These are phyloP conservation scores for Mycosphaerella sp. DNA, from an alignment of 2,329 filamentous ascomycete genomes.

Conservation along the genomic window DNA sequence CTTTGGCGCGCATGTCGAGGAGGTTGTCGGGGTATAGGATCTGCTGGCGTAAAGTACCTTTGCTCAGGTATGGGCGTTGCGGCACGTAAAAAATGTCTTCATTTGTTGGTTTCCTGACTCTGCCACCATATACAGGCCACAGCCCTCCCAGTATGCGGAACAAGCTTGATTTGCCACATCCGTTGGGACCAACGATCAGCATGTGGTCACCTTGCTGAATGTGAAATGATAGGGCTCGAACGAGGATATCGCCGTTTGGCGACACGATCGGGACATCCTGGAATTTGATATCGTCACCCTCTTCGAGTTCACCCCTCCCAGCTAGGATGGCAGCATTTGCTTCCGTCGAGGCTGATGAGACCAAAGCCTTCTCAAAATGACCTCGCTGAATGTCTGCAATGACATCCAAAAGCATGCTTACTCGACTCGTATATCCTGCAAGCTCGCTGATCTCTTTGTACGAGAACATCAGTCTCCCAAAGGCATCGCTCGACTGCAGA, in stretches of 20 bases:
- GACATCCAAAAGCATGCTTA: slow-evolving; percentile 81
- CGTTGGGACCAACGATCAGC: slow-evolving; percentile 91
- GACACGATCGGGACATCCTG: slow-evolving; percentile 90
- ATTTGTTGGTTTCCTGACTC: slow-evolving; percentile 83
- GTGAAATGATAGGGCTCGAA: slow-evolving; percentile 77
- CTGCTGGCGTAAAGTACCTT: slow-evolving; percentile 88
- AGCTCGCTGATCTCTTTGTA: slow-evolving; percentile 97
- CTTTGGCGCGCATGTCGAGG: slow-evolving; percentile 78
- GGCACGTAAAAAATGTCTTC: slow-evolving; percentile 98
- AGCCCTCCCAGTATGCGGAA: slow-evolving; percentile 94
- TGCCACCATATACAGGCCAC: slow-evolving; percentile 96
- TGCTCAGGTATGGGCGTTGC: slow-evolving; percentile 86
- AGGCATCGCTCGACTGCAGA: slow-evolving; percentile 88
- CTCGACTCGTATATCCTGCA: slow-evolving; percentile 88
- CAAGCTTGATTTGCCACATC: slow-evolving; percentile 90
- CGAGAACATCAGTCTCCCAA: slow-evolving; percentile 93
- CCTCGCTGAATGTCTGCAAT: slow-evolving; percentile 90
- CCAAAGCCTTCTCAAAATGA: slow-evolving; percentile 92
- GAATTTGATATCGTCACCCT: slow-evolving; percentile 80
- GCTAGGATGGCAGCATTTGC: slow-evolving; percentile 76
- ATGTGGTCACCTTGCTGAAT: slow-evolving; percentile 84
- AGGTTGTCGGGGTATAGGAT: slow-evolving; percentile 92
- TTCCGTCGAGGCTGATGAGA: slow-evolving; percentile 76
- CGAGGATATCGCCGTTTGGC: slow-evolving; percentile 88
- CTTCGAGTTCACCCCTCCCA: slow-evolving; percentile 72